Base-by-base conservation (phyloP, 495 filamentous ascomycete species). In the Acidiella bohemica region DNA sequence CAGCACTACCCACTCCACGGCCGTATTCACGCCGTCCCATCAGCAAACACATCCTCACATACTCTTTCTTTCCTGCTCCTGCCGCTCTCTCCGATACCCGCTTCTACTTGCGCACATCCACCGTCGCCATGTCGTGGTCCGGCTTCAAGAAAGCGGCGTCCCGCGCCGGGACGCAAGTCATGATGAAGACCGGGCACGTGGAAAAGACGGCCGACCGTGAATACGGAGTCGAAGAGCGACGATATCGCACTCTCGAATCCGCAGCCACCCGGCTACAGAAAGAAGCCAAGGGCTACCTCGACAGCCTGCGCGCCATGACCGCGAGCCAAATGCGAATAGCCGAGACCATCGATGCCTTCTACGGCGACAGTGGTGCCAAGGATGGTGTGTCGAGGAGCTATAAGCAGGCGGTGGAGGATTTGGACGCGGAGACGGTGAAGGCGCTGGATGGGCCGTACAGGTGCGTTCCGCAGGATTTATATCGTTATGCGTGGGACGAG, bases 111-210 rank as follows among this genome's bases (percentile, higher is more conserved):
- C n/a, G n/a, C n/a, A 14, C 38, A 31, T 10, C 27, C 32, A 27
- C 19, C 41, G 27, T 16, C 12, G 12, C 47, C 48, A 79, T 79
- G 75, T 76, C 73, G 50, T 78, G 75, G 75, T 31, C 53, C 93
- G 90, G 90, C 39, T 95, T 97, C 66, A 37, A 37, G 22, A 37
- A 33, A 33, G 27, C 27, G 27, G 39, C 39, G 68, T 90, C 90
- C 67, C 84, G 90, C 62, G 88, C 90, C 45, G 93, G 87, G 61
- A 95, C 92, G 59, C 88, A 94, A 78, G 88, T 95, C 40, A 95
- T 97, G 86, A 96, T 97, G 90, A 97, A 95, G 71, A 87, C 90
- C 81, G 85, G 90, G 32, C 90, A 94, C 68, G 93, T 97, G 46
- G 90, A 97, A 60, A 81, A 88, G 62, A 96, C 90, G 1, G 94